These are phyloP conservation scores for Pleodorina starrii DNA, from an alignment of 139 green algal species.

Conservation along the genomic window DNA sequence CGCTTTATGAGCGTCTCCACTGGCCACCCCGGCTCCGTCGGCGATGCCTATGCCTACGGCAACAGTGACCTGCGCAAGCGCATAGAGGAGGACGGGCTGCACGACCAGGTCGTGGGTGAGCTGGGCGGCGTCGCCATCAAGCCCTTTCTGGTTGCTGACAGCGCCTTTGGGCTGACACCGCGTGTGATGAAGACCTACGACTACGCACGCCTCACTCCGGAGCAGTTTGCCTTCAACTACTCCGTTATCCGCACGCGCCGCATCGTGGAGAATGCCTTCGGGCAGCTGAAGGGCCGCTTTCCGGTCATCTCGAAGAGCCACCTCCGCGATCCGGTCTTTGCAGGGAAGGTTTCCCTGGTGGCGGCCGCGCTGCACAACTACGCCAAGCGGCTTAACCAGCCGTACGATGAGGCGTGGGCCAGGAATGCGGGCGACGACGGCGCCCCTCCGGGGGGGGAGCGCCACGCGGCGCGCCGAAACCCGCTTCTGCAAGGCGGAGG, in stretches of 20 bases:
- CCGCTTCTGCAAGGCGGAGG: no score
- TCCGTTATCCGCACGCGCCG: slow-evolving; percentile 4
- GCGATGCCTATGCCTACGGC: not conserved
- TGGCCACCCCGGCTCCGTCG: not conserved
- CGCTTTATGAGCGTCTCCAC: not conserved
- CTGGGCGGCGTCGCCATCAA: not conserved
- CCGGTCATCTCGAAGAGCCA: not conserved
- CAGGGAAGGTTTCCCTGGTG: not conserved
- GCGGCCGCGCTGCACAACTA: slow-evolving; percentile 9
- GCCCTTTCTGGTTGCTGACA: not conserved
- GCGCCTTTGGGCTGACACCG: not conserved
- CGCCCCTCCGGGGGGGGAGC: no score
- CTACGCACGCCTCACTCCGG: not conserved
- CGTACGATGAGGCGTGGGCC: no score
- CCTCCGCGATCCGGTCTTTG: not conserved
- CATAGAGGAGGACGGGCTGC: not conserved
- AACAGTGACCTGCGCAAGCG: not conserved
- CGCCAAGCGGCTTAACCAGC: no score
- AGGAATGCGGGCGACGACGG: no score
- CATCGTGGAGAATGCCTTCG: not conserved
- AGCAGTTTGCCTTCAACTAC: slow-evolving; percentile 11
- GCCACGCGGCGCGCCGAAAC: no score
- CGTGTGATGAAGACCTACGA: not conserved
- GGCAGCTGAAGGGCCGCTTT: not conserved
- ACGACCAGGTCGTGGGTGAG: not conserved